phyloP scores from a whole-genome alignment of 805 yeast species.

The Komagataella pseudopastoris region DNA sequence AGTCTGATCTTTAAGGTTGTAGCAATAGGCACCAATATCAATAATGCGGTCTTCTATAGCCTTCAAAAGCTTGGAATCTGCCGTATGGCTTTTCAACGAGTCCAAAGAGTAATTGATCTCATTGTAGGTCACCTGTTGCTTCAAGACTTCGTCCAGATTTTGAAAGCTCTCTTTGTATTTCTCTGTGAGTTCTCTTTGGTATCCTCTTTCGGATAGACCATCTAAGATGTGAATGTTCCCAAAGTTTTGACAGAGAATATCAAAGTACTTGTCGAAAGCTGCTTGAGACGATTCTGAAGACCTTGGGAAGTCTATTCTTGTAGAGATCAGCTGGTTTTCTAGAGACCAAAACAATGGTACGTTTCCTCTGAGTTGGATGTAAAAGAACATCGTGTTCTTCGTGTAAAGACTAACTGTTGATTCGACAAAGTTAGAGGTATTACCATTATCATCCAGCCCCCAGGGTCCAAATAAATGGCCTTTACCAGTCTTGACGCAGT shows the following conservation, averaged over 20 bases:
- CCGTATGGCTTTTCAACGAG: constrained; percentile 16
- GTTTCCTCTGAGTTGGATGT: constrained; percentile 35
- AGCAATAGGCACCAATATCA: constrained; percentile 32
- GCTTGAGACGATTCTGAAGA: constrained; percentile 41
- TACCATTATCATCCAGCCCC: constrained; percentile 45
- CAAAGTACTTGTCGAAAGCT: constrained; percentile 38
- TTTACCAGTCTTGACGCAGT: constrained; percentile 22
- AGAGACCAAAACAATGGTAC: constrained; percentile 44
- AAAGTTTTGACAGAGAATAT: constrained; percentile 28
- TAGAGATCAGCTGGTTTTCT: constrained; percentile 28
- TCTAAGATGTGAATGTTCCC: constrained; percentile 38
- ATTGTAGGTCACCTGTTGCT: constrained; percentile 14
- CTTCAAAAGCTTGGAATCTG: constrained; percentile 9
- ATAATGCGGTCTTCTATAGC: constrained; percentile 17
- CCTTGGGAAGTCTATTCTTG: constrained; percentile 32
- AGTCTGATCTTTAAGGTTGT: constrained; percentile 19
- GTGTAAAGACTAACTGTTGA: constrained; percentile 34
- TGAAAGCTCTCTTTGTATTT: constrained; percentile 17
- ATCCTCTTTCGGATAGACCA: constrained; percentile 24
- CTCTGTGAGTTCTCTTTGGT: constrained; percentile 31
- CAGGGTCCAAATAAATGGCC: constrained; percentile 40
- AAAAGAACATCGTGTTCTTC: constrained; percentile 25
- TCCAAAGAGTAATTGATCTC: constrained; percentile 23
- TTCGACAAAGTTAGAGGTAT: constrained; percentile 37
- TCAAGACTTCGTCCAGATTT: constrained; percentile 2